A percentile compares a stretch with the other conserved stretches of the same genome.
phyloP scores from a whole-genome alignment of 2,329 filamentous ascomycete genomes.

The Nemania diffusa region DNA sequence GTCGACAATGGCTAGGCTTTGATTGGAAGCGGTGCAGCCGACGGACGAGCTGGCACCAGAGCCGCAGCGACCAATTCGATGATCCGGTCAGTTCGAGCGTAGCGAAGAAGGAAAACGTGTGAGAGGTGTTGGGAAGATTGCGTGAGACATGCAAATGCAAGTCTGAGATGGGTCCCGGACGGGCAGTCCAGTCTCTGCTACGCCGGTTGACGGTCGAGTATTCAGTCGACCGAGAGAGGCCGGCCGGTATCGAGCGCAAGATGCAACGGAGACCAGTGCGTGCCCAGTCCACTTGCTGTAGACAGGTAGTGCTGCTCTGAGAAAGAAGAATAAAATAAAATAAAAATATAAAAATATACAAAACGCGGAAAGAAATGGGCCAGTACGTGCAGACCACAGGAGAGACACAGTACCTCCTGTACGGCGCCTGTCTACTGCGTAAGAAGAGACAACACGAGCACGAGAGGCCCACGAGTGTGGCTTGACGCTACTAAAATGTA shows the following conservation, averaged over 20 bases:
- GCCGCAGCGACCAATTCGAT: constrained; percentile 47
- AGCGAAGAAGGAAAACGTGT: constrained; percentile 16
- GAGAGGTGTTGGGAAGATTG: constrained; percentile 23
- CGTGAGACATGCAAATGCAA: constrained; percentile 31
- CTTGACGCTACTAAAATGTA: constrained; percentile 37
- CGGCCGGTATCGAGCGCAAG: constrained; percentile 5
- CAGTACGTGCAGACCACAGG: constrained; percentile 15
- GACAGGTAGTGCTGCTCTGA: neutral
- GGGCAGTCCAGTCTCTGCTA: constrained; percentile 4
- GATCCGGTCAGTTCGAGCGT: constrained; percentile 35
- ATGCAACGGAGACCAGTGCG: neutral
- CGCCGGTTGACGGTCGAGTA: constrained; percentile 7
- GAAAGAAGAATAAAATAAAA: constrained; percentile 18
- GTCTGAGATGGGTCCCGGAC: constrained; percentile 26
- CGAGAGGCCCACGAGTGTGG: constrained; percentile 37
- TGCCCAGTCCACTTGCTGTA: no score
- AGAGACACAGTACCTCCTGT: constrained; percentile 18
- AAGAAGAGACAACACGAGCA: neutral
- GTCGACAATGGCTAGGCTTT: constrained; percentile 52
- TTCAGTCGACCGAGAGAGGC: constrained; percentile 24
- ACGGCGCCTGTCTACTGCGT: no score
- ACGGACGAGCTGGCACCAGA: constrained; percentile 57
- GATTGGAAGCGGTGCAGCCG: constrained; percentile 55
- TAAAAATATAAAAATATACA: constrained; percentile 27
- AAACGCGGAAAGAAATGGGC: constrained; percentile 31